Evolutionary conservation across 139 green algal genomes (phyloP), one percentile per base, ranked within the genome.

Genomic region (Edaphochlamys debaryana): DNA sequence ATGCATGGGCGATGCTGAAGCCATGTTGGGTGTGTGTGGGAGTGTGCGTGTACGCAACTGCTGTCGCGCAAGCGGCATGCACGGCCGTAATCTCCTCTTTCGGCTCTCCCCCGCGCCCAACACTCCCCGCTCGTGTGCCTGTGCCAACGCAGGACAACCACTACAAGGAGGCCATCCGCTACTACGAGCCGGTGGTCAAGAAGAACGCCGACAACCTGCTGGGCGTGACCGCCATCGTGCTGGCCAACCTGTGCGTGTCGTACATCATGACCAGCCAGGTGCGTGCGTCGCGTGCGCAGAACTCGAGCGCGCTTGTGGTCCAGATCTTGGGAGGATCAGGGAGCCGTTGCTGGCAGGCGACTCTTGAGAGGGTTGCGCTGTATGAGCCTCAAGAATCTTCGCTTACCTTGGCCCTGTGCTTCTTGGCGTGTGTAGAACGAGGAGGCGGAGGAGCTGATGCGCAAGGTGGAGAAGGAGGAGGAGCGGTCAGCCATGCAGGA

Each of bases 181-280:
- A 95, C 83, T 97, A 97, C 67, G 91, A 96, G 80, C 91, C 92
- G 11, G 86, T 96, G 77, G 92, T 94, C 37, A 90, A 90, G 77
- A 88, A 90, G 60, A 91, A 94, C 78, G 60, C 70, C 1, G 83
- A 89, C 69, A 80, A 86, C 78, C 86, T 98, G 68, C 85, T 98
- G 48, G 82, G 85, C 7, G 90, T 97, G 42, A 94, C 94, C 15
- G 94, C 95, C 56, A 96, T 97, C 67, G 93, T 97, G 60, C 90
- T 98, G 73, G 95, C 95, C 82, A 98, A 98, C 92, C 91, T 98
- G 32, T 98, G 95, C 82, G 95, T 98, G n/a, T 92, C 89, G 52
- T 96, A 96, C 87, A 97, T 98, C 91, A 95, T 98, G 90, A 96
- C 92, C 27, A 94, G 89, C 75, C 92, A 95, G 91, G 90, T 93